Percentiles rank a stretch among this genome's conserved stretches.
These are phyloP conservation scores for Aphanomyces stellatus DNA, from an alignment of 352 stramenopile genomes.

Conservation along the genomic window DNA sequence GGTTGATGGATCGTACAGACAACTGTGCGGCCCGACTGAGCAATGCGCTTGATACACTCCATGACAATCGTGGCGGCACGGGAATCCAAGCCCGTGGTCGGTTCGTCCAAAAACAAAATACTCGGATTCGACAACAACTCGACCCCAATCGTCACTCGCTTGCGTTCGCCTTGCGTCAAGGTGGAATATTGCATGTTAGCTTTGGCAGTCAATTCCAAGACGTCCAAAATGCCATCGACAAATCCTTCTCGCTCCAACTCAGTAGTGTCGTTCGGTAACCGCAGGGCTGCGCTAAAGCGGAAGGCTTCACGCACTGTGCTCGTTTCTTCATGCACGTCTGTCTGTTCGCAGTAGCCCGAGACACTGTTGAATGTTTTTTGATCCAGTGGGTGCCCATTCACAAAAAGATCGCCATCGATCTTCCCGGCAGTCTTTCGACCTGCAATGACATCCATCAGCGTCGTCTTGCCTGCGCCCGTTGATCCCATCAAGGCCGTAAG, in stretches of 20 bases:
- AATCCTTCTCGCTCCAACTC: constrained; percentile 34
- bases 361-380: constrained; percentile 24
- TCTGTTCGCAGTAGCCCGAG: constrained; percentile 27
- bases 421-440: constrained; percentile 85
- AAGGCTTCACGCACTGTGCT: constrained; percentile 88
- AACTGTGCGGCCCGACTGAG: constrained; percentile 59
- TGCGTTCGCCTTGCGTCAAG: constrained; percentile 38
- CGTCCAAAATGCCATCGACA: constrained; percentile 76
- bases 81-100: constrained; percentile 60
- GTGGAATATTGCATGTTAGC: constrained; percentile 31
- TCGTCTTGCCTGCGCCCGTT: constrained; percentile 88
- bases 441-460: constrained; percentile 92
- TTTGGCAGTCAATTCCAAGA: constrained; percentile 51
- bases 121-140: constrained; percentile 40
- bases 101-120: constrained; percentile 50
- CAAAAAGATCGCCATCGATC: constrained; percentile 73
- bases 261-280: constrained; percentile 26
- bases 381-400: constrained; percentile 75
- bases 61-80: constrained; percentile 65
- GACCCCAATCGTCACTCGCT: constrained; percentile 39
- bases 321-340: constrained; percentile 50
- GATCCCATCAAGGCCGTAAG: constrained; percentile 67
- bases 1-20: constrained; percentile 82
- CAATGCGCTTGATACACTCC: constrained; percentile 48
- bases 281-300: constrained; percentile 86